Percentiles rank a stretch among this genome's conserved stretches.
Evolutionary conservation across 345 rosid species (phyloP).

Genomic region (Rhodamnia rubescens): DNA sequence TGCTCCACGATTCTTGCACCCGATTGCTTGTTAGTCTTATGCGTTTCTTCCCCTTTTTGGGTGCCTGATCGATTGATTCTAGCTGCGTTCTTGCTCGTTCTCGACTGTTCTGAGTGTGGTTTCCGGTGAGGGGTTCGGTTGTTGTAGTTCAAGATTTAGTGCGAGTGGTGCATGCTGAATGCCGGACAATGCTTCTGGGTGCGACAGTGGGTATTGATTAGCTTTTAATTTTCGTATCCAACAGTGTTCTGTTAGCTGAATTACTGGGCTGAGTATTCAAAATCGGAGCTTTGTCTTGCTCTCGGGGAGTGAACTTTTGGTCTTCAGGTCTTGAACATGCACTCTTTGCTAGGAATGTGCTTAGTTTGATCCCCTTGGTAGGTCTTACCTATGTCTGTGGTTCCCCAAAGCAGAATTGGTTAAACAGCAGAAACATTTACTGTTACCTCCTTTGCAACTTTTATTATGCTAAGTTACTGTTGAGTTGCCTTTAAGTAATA

Average conservation of each 20-base stretch:
- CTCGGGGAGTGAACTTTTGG: not conserved
- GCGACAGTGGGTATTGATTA: not conserved
- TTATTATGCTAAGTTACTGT: not conserved
- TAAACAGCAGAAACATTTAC: not conserved
- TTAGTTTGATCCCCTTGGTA: not conserved
- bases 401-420: not conserved
- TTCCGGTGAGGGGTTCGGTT: not conserved
- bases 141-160: not conserved
- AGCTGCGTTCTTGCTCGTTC: not conserved
- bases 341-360: not conserved
- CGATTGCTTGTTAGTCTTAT: not conserved
- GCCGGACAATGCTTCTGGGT: not conserved
- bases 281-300: not conserved
- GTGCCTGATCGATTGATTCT: not conserved
- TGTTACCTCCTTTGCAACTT: not conserved
- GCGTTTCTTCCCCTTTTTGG: not conserved
- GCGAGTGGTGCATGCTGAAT: not conserved
- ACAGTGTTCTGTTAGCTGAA: not conserved
- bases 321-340: not conserved
- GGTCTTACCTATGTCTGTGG: not conserved
- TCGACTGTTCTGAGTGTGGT: not conserved
- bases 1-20: not conserved
- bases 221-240: not conserved
- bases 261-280: not conserved
- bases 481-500: not conserved